These are phyloP conservation scores for Mycosphaerella arachidis DNA, from an alignment of 2,329 filamentous ascomycete species.

Conservation along the genomic window DNA sequence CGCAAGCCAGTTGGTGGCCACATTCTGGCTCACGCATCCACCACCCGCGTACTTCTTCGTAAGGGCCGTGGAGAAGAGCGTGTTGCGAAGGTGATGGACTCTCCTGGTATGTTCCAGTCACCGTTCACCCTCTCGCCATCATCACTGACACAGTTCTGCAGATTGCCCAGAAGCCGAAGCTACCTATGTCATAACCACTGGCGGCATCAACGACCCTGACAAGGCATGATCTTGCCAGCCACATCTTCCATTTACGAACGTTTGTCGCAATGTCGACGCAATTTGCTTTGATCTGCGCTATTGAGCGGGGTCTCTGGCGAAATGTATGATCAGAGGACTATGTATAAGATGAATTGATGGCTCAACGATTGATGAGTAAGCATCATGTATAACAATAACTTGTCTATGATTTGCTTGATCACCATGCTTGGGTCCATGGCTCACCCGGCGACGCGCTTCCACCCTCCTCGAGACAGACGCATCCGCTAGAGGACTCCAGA, in stretches of 20 bases:
- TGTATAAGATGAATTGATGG: background rate
- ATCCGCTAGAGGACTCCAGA: too few relatives aligned
- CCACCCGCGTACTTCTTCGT: slow-evolving; percentile 61
- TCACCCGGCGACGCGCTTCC: too few relatives aligned
- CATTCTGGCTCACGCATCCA: slow-evolving; percentile 64
- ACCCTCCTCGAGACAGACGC: too few relatives aligned
- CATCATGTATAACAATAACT: background rate
- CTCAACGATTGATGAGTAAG: background rate
- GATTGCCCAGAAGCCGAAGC: slow-evolving; percentile 66
- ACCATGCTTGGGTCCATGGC: too few relatives aligned
- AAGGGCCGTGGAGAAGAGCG: slow-evolving; percentile 67
- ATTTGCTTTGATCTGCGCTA: background rate
- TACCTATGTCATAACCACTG: slow-evolving; percentile 66
- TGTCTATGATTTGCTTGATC: background rate
- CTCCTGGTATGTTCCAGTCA: slow-evolving; percentile 49
- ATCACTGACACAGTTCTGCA: slow-evolving; percentile 30
- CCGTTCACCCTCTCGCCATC: background rate
- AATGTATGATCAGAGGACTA: background rate
- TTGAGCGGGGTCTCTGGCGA: background rate
- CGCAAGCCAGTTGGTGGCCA: slow-evolving; percentile 64
- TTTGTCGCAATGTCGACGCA: background rate
- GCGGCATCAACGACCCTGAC: slow-evolving; percentile 64
- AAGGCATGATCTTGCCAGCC: slow-evolving; percentile 44
- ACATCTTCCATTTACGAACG: slow-evolving; percentile 1
- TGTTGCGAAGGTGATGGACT: slow-evolving; percentile 65